Percentiles rank a stretch among this genome's conserved stretches.
These are phyloP conservation scores for Penicillium argentinense DNA, from an alignment of 495 filamentous ascomycete species.

Conservation along the genomic window DNA sequence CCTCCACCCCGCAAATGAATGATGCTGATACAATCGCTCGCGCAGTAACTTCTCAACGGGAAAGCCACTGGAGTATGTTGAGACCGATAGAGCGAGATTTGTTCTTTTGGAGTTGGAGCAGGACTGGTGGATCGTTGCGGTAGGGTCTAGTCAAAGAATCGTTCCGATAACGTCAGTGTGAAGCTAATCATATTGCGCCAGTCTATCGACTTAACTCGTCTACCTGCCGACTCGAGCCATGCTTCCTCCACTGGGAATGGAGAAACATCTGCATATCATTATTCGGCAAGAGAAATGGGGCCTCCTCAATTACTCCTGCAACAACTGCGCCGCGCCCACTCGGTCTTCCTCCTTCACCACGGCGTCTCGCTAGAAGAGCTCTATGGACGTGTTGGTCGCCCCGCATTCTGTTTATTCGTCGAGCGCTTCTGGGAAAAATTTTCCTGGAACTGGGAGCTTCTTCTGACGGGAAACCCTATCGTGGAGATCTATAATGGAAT, in stretches of 20 bases:
- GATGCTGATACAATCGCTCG: constrained; percentile 11
- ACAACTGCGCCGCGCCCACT: constrained; percentile 80
- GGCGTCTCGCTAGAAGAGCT: constrained; percentile 64
- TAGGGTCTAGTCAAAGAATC: constrained; percentile 31
- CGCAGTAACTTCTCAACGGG: constrained; percentile 74
- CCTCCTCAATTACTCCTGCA: constrained; percentile 75
- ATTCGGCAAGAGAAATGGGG: constrained; percentile 84
- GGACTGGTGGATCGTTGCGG: constrained; percentile 94
- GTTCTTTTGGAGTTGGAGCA: constrained; percentile 81
- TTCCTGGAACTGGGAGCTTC: constrained; percentile 80
- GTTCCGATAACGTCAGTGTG: constrained; percentile 14
- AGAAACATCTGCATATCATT: constrained; percentile 52
- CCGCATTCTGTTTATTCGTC: constrained; percentile 62
- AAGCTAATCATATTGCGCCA: constrained; percentile 33
- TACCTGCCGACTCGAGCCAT: constrained; percentile 29
- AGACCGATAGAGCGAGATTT: constrained; percentile 84
- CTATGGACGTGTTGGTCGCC: constrained; percentile 58
- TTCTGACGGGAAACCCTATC: constrained; percentile 85
- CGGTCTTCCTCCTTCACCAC: constrained; percentile 85
- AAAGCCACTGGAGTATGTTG: constrained; percentile 75
- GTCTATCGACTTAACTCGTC: constrained; percentile 74
- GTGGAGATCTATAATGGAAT: constrained; percentile 77
- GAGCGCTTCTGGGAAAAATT: constrained; percentile 83
- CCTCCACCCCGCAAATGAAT: constrained; percentile 6
- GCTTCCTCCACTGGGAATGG: constrained; percentile 21